phyloP scores from a whole-genome alignment of 768 basidiomycete genomes.

The Suillus paluster region DNA sequence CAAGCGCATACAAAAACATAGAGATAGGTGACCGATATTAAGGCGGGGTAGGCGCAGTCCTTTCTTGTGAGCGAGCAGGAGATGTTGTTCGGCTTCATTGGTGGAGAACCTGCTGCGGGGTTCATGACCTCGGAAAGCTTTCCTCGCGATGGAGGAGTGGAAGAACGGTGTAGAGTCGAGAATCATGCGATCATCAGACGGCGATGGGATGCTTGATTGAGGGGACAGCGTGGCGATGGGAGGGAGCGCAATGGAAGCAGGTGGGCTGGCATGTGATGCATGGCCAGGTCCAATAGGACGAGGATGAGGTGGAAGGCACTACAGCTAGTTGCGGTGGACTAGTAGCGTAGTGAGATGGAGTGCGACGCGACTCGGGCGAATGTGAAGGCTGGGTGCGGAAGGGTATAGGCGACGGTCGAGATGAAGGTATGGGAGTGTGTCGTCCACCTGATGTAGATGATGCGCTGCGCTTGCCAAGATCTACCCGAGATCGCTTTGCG shows the following conservation, averaged over 20 bases:
- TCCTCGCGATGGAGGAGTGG: conserved; percentile 53
- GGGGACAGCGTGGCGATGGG: conserved; percentile 75
- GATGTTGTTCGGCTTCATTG: conserved; percentile 57
- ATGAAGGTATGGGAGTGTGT: conserved; percentile 60
- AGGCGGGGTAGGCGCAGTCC: conserved; percentile 33
- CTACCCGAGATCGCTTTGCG: conserved; percentile 68
- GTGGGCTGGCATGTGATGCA: conserved; percentile 40
- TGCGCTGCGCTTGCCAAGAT: conserved; percentile 51
- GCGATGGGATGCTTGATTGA: conserved; percentile 58
- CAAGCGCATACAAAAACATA: conserved; percentile 14
- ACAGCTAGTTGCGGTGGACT: conserved; percentile 58
- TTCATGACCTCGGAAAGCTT: conserved; percentile 60
- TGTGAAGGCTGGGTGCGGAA: conserved; percentile 75
- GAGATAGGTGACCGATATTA: conserved; percentile 13
- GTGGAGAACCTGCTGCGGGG: conserved; percentile 53
- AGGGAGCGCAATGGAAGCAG: conserved; percentile 58
- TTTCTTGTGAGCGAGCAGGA: conserved; percentile 47
- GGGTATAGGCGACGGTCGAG: conserved; percentile 71
- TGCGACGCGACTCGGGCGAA: conserved; percentile 66
- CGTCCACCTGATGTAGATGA: conserved; percentile 56
- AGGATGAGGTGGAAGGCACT: conserved; percentile 74
- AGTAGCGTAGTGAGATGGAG: conserved; percentile 44
- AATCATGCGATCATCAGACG: conserved; percentile 43
- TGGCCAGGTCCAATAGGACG: conserved; percentile 66
- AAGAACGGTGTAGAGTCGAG: conserved; percentile 46